Evolutionary conservation across 2,329 filamentous ascomycete species (phyloP), one percentile per base, ranked within the genome.

Genomic region (Xylaria sp.): DNA sequence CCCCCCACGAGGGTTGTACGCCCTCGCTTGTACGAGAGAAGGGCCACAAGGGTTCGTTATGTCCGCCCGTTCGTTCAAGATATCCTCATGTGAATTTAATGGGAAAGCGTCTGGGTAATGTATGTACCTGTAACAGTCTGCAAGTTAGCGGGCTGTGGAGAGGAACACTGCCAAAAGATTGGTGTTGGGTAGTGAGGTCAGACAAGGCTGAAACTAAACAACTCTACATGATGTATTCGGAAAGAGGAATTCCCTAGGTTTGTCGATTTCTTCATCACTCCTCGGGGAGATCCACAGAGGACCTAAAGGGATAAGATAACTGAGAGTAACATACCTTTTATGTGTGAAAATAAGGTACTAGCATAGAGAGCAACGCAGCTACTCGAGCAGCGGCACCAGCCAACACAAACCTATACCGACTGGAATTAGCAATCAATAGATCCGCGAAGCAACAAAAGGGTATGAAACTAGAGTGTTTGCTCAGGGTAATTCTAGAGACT

Each of bases 11-110:
- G 78, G 79, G 74, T 82, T 86, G 82, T 85, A 85, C 80, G 78
- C 72, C 77, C 81, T 78, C 74, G 81, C 81, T 79, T 80, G 72
- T 67, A 71, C 71, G 73, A 74, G 68, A 75, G 71, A 68, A 71
- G 74, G 67, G n/a, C n/a, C 66, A 71, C 70, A 74, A 67, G 69
- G 77, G 76, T 80, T 83, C 81, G 73, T 76, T 84, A 83, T 85
- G 83, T 85, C 83, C 83, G 83, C 83, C 83, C 83, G 83, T 85
- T 85, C 83, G 83, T 85, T 84, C 82, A 85, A 84, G 73, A 74
- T 74, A 80, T 85, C 83, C 76, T 86, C 83, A 85, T 80, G 68
- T 66, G 59, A 64, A 63, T 40, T 19, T 44, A 48, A 40, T 42
- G 68, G 57, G 56, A 45, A 54, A 50, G 44, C 49, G 57, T 38